Evolutionary conservation across 345 rosid genomes (phyloP), one percentile per base, ranked within the genome.

Genomic region (Hirschfeldia incana): DNA sequence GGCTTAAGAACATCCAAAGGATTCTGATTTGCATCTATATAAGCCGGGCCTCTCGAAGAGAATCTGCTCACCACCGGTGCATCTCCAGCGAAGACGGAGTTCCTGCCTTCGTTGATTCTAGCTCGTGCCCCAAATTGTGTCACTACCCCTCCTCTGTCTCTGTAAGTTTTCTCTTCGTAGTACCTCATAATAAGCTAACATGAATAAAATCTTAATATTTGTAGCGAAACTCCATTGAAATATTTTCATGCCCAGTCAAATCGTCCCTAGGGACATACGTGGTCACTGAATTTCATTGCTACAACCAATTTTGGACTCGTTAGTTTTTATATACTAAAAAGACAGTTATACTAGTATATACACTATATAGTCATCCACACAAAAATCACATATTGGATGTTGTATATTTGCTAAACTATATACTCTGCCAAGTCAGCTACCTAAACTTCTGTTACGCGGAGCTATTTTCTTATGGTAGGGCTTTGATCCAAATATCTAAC

Each of bases 31-130:
- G 67, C 72, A 70, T 89, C 90, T 7, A 86, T 67, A 60, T 78
- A 83, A 85, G 92, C 90, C 0, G 98, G 97, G 17, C 97, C 95
- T 58, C 97, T 86, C 0, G 94, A 89, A 65, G 98, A 91, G 80
- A 91, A 89, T 81, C 97, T 85, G 76, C 91, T 88, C 17, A 92
- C 91, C 0, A 70, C 66, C 0, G 92, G 97, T 6, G 94, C 88
- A 75, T 80, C 78, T 5, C 88, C 86, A 2, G 26, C 78, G 29
- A 85, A 87, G 7, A 85, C 61, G 21, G 91, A 90, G 76, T 72
- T 82, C 72, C 97, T 87, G 12, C 97, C 95, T 34, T 94, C 97
- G 51, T 82, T 70, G 4, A 90, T 87, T 36, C 86, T 78, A 1
- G 92, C 97, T 36, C 71, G 74, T 12, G 88, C 93, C 0, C 87